phyloP scores from a whole-genome alignment of 129 eudicot species.

The Solidago caesia region DNA sequence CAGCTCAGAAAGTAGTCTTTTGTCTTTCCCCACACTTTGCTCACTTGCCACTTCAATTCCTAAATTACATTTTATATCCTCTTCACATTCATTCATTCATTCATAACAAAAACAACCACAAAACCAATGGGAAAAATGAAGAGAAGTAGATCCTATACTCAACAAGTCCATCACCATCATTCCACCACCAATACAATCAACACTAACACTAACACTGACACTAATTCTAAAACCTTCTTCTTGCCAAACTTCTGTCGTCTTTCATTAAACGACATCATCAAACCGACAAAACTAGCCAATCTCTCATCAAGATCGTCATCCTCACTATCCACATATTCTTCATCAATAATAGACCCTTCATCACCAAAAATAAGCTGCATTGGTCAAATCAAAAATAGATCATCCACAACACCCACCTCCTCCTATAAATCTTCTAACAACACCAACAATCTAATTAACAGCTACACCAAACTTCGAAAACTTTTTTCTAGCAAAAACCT shows the following conservation, averaged over 20 bases:
- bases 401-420: conserved; percentile 21
- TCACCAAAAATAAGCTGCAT: conserved; percentile 58
- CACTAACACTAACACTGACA: not conserved
- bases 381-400: conserved; percentile 47
- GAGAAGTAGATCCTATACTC: conserved; percentile 1
- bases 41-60: not conserved
- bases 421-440: conserved; percentile 32
- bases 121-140: not conserved
- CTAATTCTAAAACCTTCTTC: conserved; percentile 26
- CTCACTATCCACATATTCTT: not conserved
- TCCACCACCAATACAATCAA: conserved; percentile 12
- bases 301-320: conserved; percentile 17
- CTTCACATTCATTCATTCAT: not conserved
- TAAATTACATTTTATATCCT: not conserved
- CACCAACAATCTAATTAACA: conserved; percentile 21
- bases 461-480: conserved; percentile 44
- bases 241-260: conserved; percentile 44
- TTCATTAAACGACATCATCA: conserved; percentile 40
- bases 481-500: conserved; percentile 47
- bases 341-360: conserved; percentile 26
- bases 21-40: conserved; percentile 14
- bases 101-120: not conserved
- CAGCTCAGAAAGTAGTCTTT: conserved; percentile 5
- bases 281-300: conserved; percentile 17
- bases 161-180: conserved; percentile 1